A percentile compares a stretch with the other conserved stretches of the same genome.
Conservation (phyloP, 441 rosid genomes). For the Pelargonium fulgidum region DNA sequence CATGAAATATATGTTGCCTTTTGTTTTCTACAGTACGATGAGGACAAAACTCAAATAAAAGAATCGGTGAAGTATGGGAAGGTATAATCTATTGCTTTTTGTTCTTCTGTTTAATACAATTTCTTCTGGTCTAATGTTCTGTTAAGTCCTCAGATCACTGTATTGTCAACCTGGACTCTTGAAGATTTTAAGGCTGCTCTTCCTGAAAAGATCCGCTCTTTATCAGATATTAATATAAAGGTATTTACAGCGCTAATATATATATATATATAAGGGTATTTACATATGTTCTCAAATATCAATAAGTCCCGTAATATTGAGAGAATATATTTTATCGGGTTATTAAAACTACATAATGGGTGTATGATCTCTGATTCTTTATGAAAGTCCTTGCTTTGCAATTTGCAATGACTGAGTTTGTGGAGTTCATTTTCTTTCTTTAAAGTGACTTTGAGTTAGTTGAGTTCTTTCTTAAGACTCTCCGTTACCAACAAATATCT, state of each 20-base stretch:
- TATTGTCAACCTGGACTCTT: slow-evolving; percentile 42
- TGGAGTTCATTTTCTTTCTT: too few species aligned
- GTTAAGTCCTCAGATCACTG: slow-evolving; percentile 34
- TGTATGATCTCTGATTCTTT: not conserved
- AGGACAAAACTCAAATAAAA: slow-evolving; percentile 51
- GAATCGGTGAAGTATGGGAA: slow-evolving; percentile 51
- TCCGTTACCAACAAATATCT: not conserved
- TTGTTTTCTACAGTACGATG: slow-evolving; percentile 41
- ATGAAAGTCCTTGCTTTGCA: not conserved
- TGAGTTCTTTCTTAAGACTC: not conserved
- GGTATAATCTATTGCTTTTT: slow-evolving; percentile 27
- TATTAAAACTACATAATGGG: not conserved
- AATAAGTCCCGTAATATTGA: not conserved
- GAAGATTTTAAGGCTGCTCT: slow-evolving; percentile 53
- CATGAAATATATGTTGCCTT: too few species aligned
- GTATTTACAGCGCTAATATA: too few species aligned
- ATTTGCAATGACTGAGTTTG: not conserved
- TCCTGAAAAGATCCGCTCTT: slow-evolving; percentile 35
- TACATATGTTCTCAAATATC: not conserved
- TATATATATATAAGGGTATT: too few species aligned
- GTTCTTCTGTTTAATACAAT: slow-evolving; percentile 12
- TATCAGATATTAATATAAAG: slow-evolving; percentile 46
- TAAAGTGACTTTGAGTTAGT: not conserved
- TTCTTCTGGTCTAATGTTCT: slow-evolving; percentile 22
- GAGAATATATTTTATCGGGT: not conserved